Evolutionary conservation across 1,139 yeast genomes (phyloP).

Genomic region (Yamadazyma friedrichii): DNA sequence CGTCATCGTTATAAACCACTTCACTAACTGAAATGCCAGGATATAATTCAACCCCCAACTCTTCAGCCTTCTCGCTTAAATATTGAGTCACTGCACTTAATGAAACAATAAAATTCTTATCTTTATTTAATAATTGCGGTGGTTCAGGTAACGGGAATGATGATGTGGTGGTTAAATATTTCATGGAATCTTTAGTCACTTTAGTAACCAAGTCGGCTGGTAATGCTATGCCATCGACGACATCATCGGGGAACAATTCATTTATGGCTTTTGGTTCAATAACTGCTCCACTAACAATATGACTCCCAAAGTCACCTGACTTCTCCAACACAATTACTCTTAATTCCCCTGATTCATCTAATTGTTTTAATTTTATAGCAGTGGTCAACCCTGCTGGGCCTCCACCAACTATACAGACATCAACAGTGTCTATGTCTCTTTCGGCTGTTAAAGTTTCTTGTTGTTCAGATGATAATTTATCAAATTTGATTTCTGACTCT

Average conservation of each 20-base stretch:
- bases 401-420: conserved; percentile 94
- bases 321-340: conserved; percentile 89
- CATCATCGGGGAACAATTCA: conserved; percentile 82
- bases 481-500: neutral
- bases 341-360: conserved; percentile 78
- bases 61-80: conserved; percentile 87
- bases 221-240: conserved; percentile 58
- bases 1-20: conserved; percentile 57
- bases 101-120: conserved; percentile 81
- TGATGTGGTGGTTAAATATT: conserved; percentile 55
- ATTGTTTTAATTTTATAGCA: conserved; percentile 83
- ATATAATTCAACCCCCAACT: conserved; percentile 87
- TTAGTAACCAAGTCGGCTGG: conserved; percentile 73
- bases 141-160: conserved; percentile 86
- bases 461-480: conserved; percentile 36
- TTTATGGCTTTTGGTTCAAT: conserved; percentile 83
- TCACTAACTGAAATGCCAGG: conserved; percentile 92
- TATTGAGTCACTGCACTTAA: conserved; percentile 78
- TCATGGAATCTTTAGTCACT: conserved; percentile 72
- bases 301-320: conserved; percentile 90
- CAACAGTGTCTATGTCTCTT: conserved; percentile 81
- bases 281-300: conserved; percentile 91
- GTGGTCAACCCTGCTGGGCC: conserved; percentile 98
- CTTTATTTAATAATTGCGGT: conserved; percentile 81
- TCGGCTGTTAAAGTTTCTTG: conserved; percentile 51